These are phyloP conservation scores for Fraxinus excelsior DNA, from an alignment of 257 asterid species.

Conservation along the genomic window DNA sequence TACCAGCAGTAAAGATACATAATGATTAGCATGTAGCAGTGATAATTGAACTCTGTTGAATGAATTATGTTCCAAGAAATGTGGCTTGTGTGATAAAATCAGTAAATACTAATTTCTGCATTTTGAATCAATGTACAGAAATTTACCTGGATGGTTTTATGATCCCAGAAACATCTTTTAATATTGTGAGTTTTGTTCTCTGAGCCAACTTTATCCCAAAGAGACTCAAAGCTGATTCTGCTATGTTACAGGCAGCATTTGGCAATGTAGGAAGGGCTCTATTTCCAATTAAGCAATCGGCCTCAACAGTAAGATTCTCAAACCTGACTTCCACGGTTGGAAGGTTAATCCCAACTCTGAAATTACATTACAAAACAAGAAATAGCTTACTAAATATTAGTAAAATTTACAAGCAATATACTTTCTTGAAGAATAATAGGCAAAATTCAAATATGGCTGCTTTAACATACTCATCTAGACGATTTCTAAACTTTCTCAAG, in stretches of 20 bases:
- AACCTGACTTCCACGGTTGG: slow-evolving; percentile 64
- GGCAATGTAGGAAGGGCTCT: slow-evolving; percentile 69
- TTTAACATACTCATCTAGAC: slow-evolving; percentile 48
- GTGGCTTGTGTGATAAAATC: too few relatives aligned
- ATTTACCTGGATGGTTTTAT: slow-evolving; percentile 68
- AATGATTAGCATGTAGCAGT: not conserved
- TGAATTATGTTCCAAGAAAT: not conserved
- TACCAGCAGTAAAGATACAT: not conserved
- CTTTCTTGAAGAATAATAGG: not conserved
- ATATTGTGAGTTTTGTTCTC: slow-evolving; percentile 44
- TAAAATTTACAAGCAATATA: not conserved
- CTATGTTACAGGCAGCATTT: slow-evolving; percentile 46
- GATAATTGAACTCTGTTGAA: not conserved
- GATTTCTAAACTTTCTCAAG: slow-evolving; percentile 46
- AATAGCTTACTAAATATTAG: not conserved
- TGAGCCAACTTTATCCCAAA: slow-evolving; percentile 48
- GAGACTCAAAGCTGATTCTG: slow-evolving; percentile 41
- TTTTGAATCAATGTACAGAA: too few relatives aligned
- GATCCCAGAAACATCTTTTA: slow-evolving; percentile 60
- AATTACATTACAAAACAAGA: not conserved
- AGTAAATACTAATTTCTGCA: too few relatives aligned
- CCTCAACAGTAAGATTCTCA: slow-evolving; percentile 52
- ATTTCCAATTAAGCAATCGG: slow-evolving; percentile 54
- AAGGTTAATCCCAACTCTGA: slow-evolving; percentile 57
- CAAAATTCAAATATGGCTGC: not conserved